A percentile compares a stretch with the other conserved stretches of the same genome.
Conservation (phyloP, 2,329 filamentous ascomycete species). For the Penicillium sp. region DNA sequence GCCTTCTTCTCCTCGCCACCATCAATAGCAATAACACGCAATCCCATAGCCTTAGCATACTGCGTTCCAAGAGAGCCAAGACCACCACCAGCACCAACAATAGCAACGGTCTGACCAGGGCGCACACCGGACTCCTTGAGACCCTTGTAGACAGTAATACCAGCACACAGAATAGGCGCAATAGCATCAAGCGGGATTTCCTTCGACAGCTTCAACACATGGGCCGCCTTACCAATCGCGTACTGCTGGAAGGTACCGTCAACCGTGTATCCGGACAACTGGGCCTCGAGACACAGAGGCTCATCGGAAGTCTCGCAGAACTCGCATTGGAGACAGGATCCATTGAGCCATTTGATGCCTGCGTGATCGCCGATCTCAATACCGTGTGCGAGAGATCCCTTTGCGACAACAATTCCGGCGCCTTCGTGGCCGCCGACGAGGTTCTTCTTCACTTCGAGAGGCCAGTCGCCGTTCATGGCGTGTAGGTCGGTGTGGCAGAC, state of each 20-base stretch:
- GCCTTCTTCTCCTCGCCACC: slow-evolving; percentile 76
- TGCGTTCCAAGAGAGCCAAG: slow-evolving; percentile 78
- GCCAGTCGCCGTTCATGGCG: slow-evolving; percentile 88
- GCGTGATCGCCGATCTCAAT: slow-evolving; percentile 80
- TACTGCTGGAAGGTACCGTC: slow-evolving; percentile 95
- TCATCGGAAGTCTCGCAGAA: slow-evolving; percentile 83
- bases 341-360: slow-evolving; percentile 91
- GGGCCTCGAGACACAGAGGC: slow-evolving; percentile 72
- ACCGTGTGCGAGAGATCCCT: slow-evolving; percentile 73
- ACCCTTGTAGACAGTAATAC: slow-evolving; percentile 89
- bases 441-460: slow-evolving; percentile 75
- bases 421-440: slow-evolving; percentile 80
- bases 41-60: slow-evolving; percentile 88
- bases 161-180: slow-evolving; percentile 78
- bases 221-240: slow-evolving; percentile 79
- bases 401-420: slow-evolving; percentile 78
- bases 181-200: slow-evolving; percentile 73
- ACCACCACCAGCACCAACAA: slow-evolving; percentile 84
- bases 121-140: slow-evolving; percentile 76
- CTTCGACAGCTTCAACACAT: slow-evolving; percentile 80
- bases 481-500: slow-evolving; percentile 87
- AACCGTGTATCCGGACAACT: slow-evolving; percentile 86
- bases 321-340: slow-evolving; percentile 76
- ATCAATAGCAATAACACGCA: slow-evolving; percentile 78
- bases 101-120: slow-evolving; percentile 75